Conservation (phyloP, 2,329 filamentous ascomycete species). For the Dothidotthia symphoricarpi region DNA sequence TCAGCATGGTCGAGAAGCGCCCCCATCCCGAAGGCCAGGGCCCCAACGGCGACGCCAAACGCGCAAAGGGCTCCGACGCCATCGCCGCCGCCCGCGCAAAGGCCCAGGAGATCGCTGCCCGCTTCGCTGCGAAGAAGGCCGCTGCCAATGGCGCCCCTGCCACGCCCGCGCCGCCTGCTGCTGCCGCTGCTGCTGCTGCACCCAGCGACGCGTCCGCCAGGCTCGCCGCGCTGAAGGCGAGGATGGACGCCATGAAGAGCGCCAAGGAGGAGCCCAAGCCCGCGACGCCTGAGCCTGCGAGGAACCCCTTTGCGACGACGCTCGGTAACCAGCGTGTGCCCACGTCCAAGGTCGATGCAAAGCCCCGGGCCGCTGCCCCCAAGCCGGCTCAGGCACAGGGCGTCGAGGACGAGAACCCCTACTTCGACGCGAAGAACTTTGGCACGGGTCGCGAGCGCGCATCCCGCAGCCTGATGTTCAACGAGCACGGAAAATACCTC, state of each 20-base stretch:
- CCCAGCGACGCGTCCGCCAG: conserved; percentile 8
- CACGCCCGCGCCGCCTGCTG: conserved; percentile 13
- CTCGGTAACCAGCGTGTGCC: conserved; percentile 56
- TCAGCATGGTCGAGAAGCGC: conserved; percentile 46
- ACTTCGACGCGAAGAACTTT: conserved; percentile 66
- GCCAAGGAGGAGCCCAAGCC: conserved; percentile 35
- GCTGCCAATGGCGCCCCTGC: conserved; percentile 17
- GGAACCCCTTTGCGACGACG: conserved; percentile 55
- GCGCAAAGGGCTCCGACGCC: conserved; percentile 40
- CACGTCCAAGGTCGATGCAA: conserved; percentile 25
- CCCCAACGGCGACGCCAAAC: conserved; percentile 34
- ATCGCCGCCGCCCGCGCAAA: conserved; percentile 36
- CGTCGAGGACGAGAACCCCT: conserved; percentile 71
- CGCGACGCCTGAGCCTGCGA: conserved; percentile 44
- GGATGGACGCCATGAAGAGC: conserved; percentile 31
- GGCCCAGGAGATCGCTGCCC: conserved; percentile 36
- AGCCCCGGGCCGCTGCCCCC: conserved; percentile 38
- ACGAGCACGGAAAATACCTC: conserved; percentile 96
- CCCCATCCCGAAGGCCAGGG: conserved; percentile 39
- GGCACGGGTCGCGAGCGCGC: conserved; percentile 59
- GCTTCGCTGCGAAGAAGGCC: conserved; percentile 29
- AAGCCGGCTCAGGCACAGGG: conserved; percentile 37
- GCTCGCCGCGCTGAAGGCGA: conserved; percentile 23
- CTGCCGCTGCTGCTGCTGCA: conserved; percentile 9
- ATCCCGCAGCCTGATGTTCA: conserved; percentile 79